phyloP scores from a whole-genome alignment of 2,329 filamentous ascomycete genomes.

The Achaetomium macrosporum region DNA sequence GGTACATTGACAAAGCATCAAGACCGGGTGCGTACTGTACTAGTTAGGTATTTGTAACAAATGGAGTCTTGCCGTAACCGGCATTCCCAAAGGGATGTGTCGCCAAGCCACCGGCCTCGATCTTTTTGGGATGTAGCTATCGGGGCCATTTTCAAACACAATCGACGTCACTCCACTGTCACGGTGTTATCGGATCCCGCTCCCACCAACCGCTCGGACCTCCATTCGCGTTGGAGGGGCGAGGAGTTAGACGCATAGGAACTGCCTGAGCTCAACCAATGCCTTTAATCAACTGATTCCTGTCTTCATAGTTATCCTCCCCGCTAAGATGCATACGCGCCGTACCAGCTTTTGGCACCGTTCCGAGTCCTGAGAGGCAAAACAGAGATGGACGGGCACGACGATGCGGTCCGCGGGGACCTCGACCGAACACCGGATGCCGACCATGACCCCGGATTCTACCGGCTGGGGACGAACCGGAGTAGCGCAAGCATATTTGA shows the following conservation, averaged over 20 bases:
- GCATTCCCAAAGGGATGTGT: too few relatives aligned
- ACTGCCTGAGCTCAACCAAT: not conserved
- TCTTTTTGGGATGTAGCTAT: slow-evolving; percentile 4
- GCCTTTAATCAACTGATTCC: not conserved
- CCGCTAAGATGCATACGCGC: slow-evolving; percentile 14
- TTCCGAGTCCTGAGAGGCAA: slow-evolving; percentile 10
- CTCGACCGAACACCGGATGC: slow-evolving; percentile 17
- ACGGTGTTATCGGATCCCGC: not conserved
- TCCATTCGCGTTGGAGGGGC: slow-evolving; percentile 4
- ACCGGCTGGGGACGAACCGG: slow-evolving; percentile 62
- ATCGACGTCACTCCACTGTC: slow-evolving; percentile 16
- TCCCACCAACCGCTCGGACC: not conserved
- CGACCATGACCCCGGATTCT: slow-evolving; percentile 37
- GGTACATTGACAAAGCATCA: too few relatives aligned
- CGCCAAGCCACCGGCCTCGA: not conserved
- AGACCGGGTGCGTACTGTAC: too few relatives aligned
- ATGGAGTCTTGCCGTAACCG: too few relatives aligned
- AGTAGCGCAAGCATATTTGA: slow-evolving; percentile 79
- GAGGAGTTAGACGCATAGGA: not conserved
- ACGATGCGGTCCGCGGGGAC: slow-evolving; percentile 18
- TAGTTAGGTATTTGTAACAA: too few relatives aligned
- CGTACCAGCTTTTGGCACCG: not conserved
- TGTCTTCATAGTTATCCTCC: not conserved
- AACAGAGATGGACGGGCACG: slow-evolving; percentile 4
- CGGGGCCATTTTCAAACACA: not conserved